Evolutionary conservation across 495 filamentous ascomycete genomes (phyloP).

Genomic region (Bacidia gigantensis): DNA sequence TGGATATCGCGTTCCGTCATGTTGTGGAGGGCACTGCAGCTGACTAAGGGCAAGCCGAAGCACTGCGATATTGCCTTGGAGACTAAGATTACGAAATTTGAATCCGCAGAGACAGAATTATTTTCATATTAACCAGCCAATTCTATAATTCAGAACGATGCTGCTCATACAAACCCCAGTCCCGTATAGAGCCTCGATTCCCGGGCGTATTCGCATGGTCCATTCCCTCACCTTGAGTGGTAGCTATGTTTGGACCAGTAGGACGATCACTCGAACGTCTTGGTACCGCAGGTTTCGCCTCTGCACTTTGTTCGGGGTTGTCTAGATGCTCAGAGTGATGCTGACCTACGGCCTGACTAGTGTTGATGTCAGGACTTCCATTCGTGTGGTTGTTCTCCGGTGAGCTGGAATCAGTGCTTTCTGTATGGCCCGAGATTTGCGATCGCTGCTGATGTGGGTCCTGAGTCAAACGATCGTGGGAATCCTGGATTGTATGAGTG

Average conservation of each 20-base stretch:
- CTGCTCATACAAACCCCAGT: not conserved
- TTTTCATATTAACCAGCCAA: no score
- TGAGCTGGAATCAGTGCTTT: not conserved
- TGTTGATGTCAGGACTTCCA: not conserved
- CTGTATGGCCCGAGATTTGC: not conserved
- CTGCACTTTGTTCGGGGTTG: no score
- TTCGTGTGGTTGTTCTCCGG: not conserved
- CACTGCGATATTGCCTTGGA: no score
- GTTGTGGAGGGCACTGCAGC: no score
- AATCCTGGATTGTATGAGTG: not conserved
- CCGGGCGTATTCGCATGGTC: not conserved
- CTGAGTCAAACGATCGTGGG: not conserved
- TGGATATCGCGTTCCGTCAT: no score
- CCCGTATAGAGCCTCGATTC: not conserved
- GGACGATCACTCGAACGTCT: not conserved
- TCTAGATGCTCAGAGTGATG: no score
- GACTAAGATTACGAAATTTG: no score
- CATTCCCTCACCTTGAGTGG: not conserved
- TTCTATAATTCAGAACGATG: not conserved
- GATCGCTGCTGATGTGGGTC: not conserved
- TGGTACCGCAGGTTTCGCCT: not conserved
- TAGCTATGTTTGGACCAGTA: no score
- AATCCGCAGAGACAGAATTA: no score
- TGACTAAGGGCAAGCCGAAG: no score
- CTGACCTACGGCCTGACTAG: no score